These are phyloP conservation scores for Suillus discolor DNA, from an alignment of 768 basidiomycete species.

Conservation along the genomic window DNA sequence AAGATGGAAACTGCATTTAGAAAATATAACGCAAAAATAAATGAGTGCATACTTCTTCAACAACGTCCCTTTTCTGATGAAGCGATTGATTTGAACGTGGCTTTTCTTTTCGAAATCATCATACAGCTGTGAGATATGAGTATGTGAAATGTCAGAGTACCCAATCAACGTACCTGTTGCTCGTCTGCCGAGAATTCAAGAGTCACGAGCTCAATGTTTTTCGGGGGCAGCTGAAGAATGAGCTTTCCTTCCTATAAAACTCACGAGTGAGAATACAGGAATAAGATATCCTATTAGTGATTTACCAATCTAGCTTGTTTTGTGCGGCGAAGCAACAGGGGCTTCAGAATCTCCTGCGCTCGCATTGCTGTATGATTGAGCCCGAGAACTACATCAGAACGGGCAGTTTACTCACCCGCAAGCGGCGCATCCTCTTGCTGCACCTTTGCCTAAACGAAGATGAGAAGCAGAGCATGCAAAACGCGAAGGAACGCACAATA, in stretches of 20 bases:
- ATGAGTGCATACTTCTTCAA: constrained; percentile 61
- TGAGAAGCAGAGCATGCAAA: neutral
- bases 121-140: constrained; percentile 46
- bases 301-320: constrained; percentile 56
- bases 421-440: constrained; percentile 60
- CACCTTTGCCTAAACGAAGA: constrained; percentile 43
- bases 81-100: constrained; percentile 58
- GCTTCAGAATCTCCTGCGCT: constrained; percentile 68
- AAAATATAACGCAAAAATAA: constrained; percentile 7
- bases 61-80: constrained; percentile 63
- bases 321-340: constrained; percentile 70
- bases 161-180: constrained; percentile 46
- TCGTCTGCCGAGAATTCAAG: constrained; percentile 70
- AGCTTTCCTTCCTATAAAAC: constrained; percentile 59
- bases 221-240: constrained; percentile 63
- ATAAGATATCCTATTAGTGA: neutral
- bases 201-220: constrained; percentile 58
- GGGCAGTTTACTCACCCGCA: constrained; percentile 45
- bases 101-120: constrained; percentile 57
- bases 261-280: neutral
- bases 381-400: neutral
- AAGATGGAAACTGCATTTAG: neutral
- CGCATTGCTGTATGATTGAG: constrained; percentile 42
- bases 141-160: neutral
- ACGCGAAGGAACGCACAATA: constrained; percentile 40